Conservation (phyloP, 306 rosid species). For the Cucurbita moschata region DNA sequence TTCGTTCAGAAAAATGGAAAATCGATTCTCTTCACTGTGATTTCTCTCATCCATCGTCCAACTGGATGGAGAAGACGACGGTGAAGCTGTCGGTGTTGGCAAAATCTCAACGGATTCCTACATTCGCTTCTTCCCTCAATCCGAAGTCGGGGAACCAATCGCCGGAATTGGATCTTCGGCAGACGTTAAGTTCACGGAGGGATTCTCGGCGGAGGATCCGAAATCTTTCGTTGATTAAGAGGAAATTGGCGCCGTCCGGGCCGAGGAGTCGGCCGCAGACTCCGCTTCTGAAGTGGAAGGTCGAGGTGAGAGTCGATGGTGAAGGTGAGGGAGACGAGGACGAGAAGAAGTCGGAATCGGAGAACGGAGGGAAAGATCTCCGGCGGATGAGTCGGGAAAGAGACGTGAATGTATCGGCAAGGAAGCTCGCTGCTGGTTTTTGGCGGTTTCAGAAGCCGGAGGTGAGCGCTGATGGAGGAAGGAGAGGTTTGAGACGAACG, state of each 20-base stretch:
- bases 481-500: constrained; percentile 7
- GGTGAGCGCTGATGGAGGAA: constrained; percentile 14
- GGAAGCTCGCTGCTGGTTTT: constrained; percentile 78
- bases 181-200: constrained; percentile 17
- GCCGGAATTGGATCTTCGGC: constrained; percentile 63
- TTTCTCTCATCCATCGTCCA: not conserved
- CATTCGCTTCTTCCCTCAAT: constrained; percentile 20
- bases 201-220: constrained; percentile 21
- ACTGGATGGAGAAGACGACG: constrained; percentile 14
- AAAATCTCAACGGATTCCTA: constrained; percentile 15
- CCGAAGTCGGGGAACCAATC: constrained; percentile 14
- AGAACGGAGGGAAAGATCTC: constrained; percentile 17
- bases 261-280: constrained; percentile 69
- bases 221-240: constrained; percentile 23
- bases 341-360: constrained; percentile 16
- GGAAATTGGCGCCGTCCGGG: constrained; percentile 21
- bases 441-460: constrained; percentile 82
- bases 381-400: constrained; percentile 21
- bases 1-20: not conserved
- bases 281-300: constrained; percentile 61
- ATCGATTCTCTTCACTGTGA: not conserved
- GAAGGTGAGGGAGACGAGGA: constrained; percentile 12
- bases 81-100: constrained; percentile 42
- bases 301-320: constrained; percentile 15
- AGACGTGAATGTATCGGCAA: constrained; percentile 40